Evolutionary conservation across 108 stramenopile species (phyloP).

Genomic region (Stephanodiscus triporus): DNA sequence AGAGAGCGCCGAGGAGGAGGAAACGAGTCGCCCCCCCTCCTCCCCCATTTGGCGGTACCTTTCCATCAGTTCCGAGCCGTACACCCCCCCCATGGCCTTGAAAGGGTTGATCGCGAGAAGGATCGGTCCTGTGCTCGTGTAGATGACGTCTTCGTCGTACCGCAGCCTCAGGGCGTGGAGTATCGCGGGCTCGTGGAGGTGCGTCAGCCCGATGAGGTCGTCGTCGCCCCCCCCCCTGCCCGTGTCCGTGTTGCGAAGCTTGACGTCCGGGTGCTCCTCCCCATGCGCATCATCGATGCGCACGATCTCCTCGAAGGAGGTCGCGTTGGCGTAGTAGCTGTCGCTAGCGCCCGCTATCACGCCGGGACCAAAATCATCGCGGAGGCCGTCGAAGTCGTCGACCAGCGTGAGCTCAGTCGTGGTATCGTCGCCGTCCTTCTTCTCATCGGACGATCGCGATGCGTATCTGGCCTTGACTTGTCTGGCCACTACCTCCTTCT

Average conservation of each 20-base stretch:
- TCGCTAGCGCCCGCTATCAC: background rate
- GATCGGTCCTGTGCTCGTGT: conserved; percentile 64
- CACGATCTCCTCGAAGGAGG: conserved; percentile 8
- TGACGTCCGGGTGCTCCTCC: conserved; percentile 53
- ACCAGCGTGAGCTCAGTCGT: conserved; percentile 43
- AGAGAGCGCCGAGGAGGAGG: background rate
- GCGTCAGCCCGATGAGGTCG: conserved; percentile 57
- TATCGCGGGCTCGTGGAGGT: conserved; percentile 61
- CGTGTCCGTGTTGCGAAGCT: conserved; percentile 30
- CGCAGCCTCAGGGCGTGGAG: conserved; percentile 56
- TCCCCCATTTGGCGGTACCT: conserved; percentile 44
- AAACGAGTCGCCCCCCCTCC: conserved; percentile 1
- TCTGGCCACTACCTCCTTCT: conserved; percentile 19
- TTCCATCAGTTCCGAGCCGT: conserved; percentile 38
- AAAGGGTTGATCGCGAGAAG: conserved; percentile 65
- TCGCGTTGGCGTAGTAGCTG: conserved; percentile 27
- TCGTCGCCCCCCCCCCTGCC: conserved; percentile 32
- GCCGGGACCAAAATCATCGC: conserved; percentile 23
- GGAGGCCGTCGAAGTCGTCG: conserved; percentile 38
- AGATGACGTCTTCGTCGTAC: conserved; percentile 55
- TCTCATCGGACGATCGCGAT: background rate
- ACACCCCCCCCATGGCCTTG: conserved; percentile 52
- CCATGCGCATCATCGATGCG: conserved; percentile 5
- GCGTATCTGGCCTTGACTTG: background rate
- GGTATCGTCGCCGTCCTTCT: conserved; percentile 7